A percentile compares a stretch with the other conserved stretches of the same genome.
Evolutionary conservation across 768 basidiomycete genomes (phyloP).

Genomic region (Boletellus ananas): DNA sequence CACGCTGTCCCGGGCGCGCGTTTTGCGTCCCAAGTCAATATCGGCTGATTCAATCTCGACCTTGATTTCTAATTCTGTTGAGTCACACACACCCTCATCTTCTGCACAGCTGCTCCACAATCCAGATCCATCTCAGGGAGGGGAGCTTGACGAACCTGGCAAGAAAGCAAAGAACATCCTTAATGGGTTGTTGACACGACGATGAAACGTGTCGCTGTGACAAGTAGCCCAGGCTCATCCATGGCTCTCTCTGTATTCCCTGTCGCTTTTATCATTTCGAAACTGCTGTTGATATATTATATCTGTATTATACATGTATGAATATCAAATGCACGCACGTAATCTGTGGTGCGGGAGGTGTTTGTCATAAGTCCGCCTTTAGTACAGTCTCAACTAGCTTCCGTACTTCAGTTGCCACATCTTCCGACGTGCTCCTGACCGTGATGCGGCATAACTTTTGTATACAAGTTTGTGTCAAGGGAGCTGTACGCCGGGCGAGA

Average conservation of each 20-base stretch:
- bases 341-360: background rate
- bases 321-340: constrained; percentile 10
- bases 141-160: constrained; percentile 18
- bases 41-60: constrained; percentile 56
- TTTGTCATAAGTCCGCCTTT: constrained; percentile 21
- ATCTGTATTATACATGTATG: constrained; percentile 24
- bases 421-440: constrained; percentile 91
- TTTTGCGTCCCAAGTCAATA: constrained; percentile 45
- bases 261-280: constrained; percentile 8
- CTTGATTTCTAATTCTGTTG: constrained; percentile 10
- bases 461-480: background rate
- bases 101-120: constrained; percentile 3
- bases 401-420: constrained; percentile 72
- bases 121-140: constrained; percentile 4
- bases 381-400: constrained; percentile 44
- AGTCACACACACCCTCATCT: constrained; percentile 6
- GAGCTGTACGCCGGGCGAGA: background rate
- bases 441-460: constrained; percentile 86
- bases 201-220: constrained; percentile 20
- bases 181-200: constrained; percentile 38
- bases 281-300: constrained; percentile 15
- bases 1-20: constrained; percentile 20
- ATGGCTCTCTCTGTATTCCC: background rate
- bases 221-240: background rate
- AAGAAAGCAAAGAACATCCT: constrained; percentile 39